These are phyloP conservation scores for Agaricus sinodeliciosus DNA, from an alignment of 768 basidiomycete species.

Conservation along the genomic window DNA sequence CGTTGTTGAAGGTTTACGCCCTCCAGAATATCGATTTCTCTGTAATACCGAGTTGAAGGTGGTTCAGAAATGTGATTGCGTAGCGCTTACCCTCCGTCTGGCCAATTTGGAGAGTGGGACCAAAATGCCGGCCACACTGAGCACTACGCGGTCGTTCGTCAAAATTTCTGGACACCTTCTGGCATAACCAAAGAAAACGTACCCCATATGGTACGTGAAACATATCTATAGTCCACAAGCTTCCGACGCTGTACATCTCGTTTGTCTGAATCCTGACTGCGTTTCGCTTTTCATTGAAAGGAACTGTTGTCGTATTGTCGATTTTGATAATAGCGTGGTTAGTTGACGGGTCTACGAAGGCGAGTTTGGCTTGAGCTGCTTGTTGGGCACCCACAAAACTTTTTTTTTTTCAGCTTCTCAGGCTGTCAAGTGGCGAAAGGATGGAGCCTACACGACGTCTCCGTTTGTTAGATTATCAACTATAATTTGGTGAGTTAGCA, in stretches of 20 bases:
- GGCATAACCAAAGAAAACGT: constrained; percentile 16
- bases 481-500: constrained; percentile 17
- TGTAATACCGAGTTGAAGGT: constrained; percentile 7
- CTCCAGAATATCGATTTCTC: constrained; percentile 77
- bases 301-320: constrained; percentile 57
- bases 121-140: constrained; percentile 68
- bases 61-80: neutral
- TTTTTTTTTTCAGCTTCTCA: constrained; percentile 50
- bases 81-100: constrained; percentile 48
- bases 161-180: neutral
- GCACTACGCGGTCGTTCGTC: constrained; percentile 31
- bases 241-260: constrained; percentile 50
- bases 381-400: constrained; percentile 44
- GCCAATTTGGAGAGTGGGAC: constrained; percentile 55
- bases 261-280: constrained; percentile 57
- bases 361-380: constrained; percentile 43
- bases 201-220: constrained; percentile 61
- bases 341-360: constrained; percentile 54
- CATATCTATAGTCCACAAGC: constrained; percentile 60
- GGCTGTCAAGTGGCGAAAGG: neutral
- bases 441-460: constrained; percentile 38
- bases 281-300: constrained; percentile 52
- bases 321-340: constrained; percentile 74
- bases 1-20: constrained; percentile 60
- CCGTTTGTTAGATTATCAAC: constrained; percentile 70